Conservation (phyloP, 2,329 filamentous ascomycete genomes). For the Cordyceps fumosorosea region DNA sequence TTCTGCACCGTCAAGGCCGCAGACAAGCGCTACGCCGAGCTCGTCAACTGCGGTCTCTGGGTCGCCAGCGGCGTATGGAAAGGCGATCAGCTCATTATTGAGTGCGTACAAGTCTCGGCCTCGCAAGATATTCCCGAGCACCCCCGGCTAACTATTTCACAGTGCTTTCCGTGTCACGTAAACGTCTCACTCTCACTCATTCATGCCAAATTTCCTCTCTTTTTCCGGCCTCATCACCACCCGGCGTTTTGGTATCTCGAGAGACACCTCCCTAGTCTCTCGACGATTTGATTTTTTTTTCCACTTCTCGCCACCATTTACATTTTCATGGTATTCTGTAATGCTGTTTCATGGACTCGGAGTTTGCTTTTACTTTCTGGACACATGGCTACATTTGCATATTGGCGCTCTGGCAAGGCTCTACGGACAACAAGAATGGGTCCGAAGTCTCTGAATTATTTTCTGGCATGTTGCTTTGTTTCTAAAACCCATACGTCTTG, state of each 20-base stretch:
- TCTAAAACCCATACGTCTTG: background rate
- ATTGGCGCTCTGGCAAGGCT: constrained; percentile 7
- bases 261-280: background rate
- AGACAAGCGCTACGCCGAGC: constrained; percentile 42
- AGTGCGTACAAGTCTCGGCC: constrained; percentile 28
- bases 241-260: constrained; percentile 4
- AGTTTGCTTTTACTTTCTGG: background rate
- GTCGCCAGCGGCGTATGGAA: constrained; percentile 43
- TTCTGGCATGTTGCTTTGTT: background rate
- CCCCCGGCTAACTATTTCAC: background rate
- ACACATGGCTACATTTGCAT: constrained; percentile 9
- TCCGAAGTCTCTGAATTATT: background rate
- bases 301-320: background rate
- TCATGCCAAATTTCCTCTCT: background rate
- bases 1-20: constrained; percentile 44
- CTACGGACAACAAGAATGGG: constrained; percentile 8
- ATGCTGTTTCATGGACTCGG: constrained; percentile 4
- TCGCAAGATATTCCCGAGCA: background rate
- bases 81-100: constrained; percentile 38
- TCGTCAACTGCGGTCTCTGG: constrained; percentile 44
- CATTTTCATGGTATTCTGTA: background rate
- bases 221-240: constrained; percentile 15
- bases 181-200: constrained; percentile 11
- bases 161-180: constrained; percentile 31
- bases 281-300: background rate